These are phyloP conservation scores for Penicillium lagena DNA, from an alignment of 495 filamentous ascomycete species.

Conservation along the genomic window DNA sequence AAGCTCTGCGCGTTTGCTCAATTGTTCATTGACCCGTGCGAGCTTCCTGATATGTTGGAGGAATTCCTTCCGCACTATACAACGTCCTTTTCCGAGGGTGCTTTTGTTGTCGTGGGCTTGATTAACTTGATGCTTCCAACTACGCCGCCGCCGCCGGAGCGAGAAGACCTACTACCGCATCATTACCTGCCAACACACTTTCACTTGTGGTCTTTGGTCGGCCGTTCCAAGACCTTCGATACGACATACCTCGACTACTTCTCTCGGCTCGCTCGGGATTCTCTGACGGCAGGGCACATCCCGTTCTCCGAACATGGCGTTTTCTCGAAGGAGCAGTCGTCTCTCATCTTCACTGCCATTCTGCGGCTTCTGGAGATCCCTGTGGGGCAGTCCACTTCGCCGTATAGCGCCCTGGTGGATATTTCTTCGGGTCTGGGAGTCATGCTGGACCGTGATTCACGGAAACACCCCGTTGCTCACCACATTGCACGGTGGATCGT, in stretches of 20 bases:
- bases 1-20: slow-evolving; percentile 88
- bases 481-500: slow-evolving; percentile 94
- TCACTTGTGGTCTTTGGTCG: slow-evolving; percentile 92
- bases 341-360: slow-evolving; percentile 87
- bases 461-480: slow-evolving; percentile 87
- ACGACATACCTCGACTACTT: slow-evolving; percentile 82
- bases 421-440: slow-evolving; percentile 73
- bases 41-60: slow-evolving; percentile 81
- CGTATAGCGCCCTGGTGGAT: slow-evolving; percentile 79
- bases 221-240: slow-evolving; percentile 82
- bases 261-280: slow-evolving; percentile 80
- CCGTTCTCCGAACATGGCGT: slow-evolving; percentile 84
- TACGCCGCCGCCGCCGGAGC: slow-evolving; percentile 62
- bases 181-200: slow-evolving; percentile 87
- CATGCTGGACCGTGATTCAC: slow-evolving; percentile 82
- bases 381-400: slow-evolving; percentile 90
- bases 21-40: slow-evolving; percentile 84
- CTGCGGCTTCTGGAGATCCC: slow-evolving; percentile 89
- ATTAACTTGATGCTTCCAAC: slow-evolving; percentile 87
- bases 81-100: slow-evolving; percentile 82
- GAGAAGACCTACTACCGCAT: slow-evolving; percentile 69
- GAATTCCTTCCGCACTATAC: slow-evolving; percentile 95
- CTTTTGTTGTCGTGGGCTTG: slow-evolving; percentile 79
- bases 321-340: slow-evolving; percentile 86
- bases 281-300: slow-evolving; percentile 63